Evolutionary conservation across 768 basidiomycete species (phyloP).

Genomic region (Rubroboletus pulcherrimus): DNA sequence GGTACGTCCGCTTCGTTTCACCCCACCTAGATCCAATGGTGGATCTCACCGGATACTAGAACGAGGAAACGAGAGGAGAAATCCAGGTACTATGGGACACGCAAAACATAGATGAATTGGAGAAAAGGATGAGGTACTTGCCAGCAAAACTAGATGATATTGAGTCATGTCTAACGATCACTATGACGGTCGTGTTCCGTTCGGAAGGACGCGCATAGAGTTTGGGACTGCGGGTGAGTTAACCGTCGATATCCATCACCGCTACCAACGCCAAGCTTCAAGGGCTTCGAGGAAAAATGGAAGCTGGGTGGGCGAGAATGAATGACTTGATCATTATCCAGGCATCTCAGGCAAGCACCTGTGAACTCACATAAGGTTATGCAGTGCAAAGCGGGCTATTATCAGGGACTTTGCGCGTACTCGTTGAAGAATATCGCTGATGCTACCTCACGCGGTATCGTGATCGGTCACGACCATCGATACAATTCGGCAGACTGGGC

Average conservation of each 20-base stretch:
- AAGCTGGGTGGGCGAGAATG: conserved; percentile 89
- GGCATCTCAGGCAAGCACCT: conserved; percentile 61
- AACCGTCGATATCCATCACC: neutral
- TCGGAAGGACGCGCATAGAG: conserved; percentile 61
- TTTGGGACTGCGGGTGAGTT: conserved; percentile 81
- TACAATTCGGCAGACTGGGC: conserved; percentile 80
- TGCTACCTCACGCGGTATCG: conserved; percentile 61
- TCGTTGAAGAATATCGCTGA: conserved; percentile 48
- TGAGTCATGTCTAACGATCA: neutral
- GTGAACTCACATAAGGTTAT: neutral
- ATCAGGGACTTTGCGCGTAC: conserved; percentile 75
- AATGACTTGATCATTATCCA: conserved; percentile 84
- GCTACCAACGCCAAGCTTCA: conserved; percentile 22
- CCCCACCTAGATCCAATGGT: neutral
- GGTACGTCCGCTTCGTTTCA: conserved; percentile 24
- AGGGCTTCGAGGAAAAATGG: conserved; percentile 79
- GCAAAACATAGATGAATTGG: conserved; percentile 32
- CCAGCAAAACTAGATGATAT: neutral
- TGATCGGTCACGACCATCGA: conserved; percentile 85
- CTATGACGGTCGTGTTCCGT: neutral
- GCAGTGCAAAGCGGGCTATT: neutral
- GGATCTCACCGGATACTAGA: conserved; percentile 23
- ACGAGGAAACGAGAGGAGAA: conserved; percentile 36
- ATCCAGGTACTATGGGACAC: conserved; percentile 33
- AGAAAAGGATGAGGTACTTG: conserved; percentile 40